Base-by-base conservation (phyloP, 768 basidiomycete genomes). In the Tricholoma terreum region DNA sequence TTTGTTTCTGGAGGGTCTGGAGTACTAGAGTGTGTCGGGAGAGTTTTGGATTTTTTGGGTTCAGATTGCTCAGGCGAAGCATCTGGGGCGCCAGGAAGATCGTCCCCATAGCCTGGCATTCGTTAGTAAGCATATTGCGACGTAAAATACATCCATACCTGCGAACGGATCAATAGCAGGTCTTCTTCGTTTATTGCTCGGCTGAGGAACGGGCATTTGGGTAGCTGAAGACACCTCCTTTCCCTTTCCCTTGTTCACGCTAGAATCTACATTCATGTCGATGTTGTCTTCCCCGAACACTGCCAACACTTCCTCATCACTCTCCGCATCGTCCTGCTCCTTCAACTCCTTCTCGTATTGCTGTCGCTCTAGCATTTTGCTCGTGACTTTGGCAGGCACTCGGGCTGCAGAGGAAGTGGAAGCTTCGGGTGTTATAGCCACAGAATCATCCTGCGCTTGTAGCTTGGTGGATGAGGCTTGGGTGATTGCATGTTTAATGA, bases 401-500 rank as follows among this genome's bases (percentile, higher is more conserved):
- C 62, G 74, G 21, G 51, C 55, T n/a, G 15, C n/a, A 15, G 43
- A 12, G n/a, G 68, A 61, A 3, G 73, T 63, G 22, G 67, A 67
- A 30, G 70, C 43, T 30, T 57, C 64, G 0, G 70, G 58, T 14
- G 62, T 64, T 12, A 14, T 24, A 1, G 36, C 11, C 33, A 14
- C 51, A 40, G 40, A 21, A 42, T 72, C 73, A 49, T 78, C 71
- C 27, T 27, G 24, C 6, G 68, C 67, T 8, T 76, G 59, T 1
- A 71, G 66, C 51, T 72, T 70, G 35, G 65, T 69, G 58, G 74
- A 65, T 61, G 80, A 77, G 11, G 82, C 83, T 69, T 87, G 86
- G 1, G 87, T 73, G 42, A 92, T 90, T 27, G 90, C 89, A 67
- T 89, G 80, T 70, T 87, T 89, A 69, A 94, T 94, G 71, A 94